A percentile compares a stretch with the other conserved stretches of the same genome.
These are phyloP conservation scores for Fusarium humuli DNA, from an alignment of 2,329 filamentous ascomycete genomes.

Conservation along the genomic window DNA sequence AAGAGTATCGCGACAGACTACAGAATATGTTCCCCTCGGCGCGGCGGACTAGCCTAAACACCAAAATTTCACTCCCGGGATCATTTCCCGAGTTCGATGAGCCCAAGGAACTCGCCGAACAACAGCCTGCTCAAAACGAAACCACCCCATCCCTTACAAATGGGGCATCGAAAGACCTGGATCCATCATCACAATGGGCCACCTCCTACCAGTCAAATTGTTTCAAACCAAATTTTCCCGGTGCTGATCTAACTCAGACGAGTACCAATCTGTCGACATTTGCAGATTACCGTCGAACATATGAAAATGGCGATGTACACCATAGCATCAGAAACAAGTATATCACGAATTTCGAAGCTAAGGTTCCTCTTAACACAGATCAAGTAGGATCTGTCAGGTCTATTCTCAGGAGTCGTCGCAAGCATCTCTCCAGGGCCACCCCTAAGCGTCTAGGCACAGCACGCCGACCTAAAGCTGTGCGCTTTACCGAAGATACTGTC, in stretches of 20 bases:
- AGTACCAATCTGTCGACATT: constrained; percentile 32
- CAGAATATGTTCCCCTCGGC: constrained; percentile 38
- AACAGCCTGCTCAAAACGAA: neutral
- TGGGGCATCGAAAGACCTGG: neutral
- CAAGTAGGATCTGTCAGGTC: constrained; percentile 43
- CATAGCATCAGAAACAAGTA: constrained; percentile 35
- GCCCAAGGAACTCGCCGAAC: constrained; percentile 7
- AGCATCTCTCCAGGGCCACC: constrained; percentile 20
- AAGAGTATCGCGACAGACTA: constrained; percentile 42
- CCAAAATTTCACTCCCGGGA: constrained; percentile 41
- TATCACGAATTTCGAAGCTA: constrained; percentile 38
- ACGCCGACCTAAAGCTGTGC: constrained; percentile 46
- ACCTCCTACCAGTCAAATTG: constrained; percentile 14
- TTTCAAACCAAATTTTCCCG: constrained; percentile 29
- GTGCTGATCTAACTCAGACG: constrained; percentile 17
- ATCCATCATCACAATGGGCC: neutral
- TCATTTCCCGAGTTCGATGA: constrained; percentile 45
- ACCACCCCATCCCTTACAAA: neutral
- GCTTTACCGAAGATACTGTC: constrained; percentile 47
- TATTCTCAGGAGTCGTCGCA: constrained; percentile 47
- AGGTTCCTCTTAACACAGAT: constrained; percentile 30
- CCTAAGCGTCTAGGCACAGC: constrained; percentile 46
- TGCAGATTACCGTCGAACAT: constrained; percentile 32
- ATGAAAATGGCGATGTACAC: constrained; percentile 39
- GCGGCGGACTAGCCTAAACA: constrained; percentile 31